Percentiles rank a stretch among this genome's conserved stretches.
Conservation (phyloP, 1,284 basidiomycete species). For the Fomitiporia mediterranea region DNA sequence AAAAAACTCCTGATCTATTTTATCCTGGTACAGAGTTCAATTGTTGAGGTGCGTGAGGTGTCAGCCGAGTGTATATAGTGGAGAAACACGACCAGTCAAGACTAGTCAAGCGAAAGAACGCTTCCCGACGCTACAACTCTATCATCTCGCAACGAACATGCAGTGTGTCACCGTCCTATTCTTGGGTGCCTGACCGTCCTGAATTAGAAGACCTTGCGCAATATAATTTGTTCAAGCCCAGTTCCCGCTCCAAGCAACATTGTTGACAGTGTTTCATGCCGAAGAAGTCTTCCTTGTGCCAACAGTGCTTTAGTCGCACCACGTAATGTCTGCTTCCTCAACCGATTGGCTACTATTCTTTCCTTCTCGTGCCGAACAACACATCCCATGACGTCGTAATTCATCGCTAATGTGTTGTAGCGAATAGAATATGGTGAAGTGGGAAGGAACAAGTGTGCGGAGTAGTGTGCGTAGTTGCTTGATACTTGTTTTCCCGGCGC, state of each 20-base stretch:
- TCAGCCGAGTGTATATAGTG: no score
- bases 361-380: not conserved
- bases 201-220: not conserved
- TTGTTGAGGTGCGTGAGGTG: no score
- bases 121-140: no score
- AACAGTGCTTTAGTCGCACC: no score
- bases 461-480: not conserved
- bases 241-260: not conserved
- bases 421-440: constrained; percentile 44
- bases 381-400: constrained; percentile 25
- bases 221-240: no score
- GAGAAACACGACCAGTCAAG: no score
- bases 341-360: not conserved
- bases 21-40: no score
- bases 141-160: no score
- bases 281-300: no score
- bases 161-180: no score
- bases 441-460: not conserved
- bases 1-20: no score
- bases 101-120: no score
- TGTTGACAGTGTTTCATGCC: not conserved
- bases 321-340: not conserved
- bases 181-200: not conserved
- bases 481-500: not conserved
- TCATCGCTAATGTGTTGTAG: constrained; percentile 33